Base-by-base conservation (phyloP, 1,284 basidiomycete genomes). In the Tilletia caries region DNA sequence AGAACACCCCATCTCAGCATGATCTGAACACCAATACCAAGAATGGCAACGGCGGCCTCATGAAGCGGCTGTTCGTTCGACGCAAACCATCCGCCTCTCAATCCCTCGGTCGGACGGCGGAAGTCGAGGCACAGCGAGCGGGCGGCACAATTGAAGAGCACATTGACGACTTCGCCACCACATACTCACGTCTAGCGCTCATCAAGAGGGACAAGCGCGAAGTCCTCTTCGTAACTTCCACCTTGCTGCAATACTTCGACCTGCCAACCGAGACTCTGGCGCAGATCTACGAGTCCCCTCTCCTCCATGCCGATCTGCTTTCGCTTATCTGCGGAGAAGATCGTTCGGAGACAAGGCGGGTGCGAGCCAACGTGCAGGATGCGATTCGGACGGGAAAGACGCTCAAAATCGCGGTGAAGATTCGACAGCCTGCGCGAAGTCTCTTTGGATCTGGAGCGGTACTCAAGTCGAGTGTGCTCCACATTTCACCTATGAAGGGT, bases 151-250 rank as follows among this genome's bases (percentile, higher is more conserved):
- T 74, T 23, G 69, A 66, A 13, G 73, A 73, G 10, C 73, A 74
- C 50, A 68, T 74, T 43, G 71, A 60, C 3, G 71, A 48, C 34
- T 74, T 74, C 64, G 34, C 65, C 15, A 43, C 50, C 44, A 50
- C 68, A 43, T 74, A 72, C 65, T 65, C 62, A 8, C 69, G 64
- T 8, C 33, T 73, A 18, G 23, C 73, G 64, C 64, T 74, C 67
- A 67, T 74, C 65, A 65, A 69, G 27, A 50, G 72, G 4, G 64
- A 67, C 27, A 73, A 73, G 50, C 54, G 73, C 25, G 68, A 73
- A 34, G 62, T 73, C 52, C 60, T 74, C 32, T 74, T 73, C 68
- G 70, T 67, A 0, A 72, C 69, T 25, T 23, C 48, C n/a, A 43
- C 37, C 29, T 27, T 68, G 50, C 66, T 72, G 43, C 18, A 64